Conservation (phyloP, 345 rosid species). For the Pistacia integerrima region DNA sequence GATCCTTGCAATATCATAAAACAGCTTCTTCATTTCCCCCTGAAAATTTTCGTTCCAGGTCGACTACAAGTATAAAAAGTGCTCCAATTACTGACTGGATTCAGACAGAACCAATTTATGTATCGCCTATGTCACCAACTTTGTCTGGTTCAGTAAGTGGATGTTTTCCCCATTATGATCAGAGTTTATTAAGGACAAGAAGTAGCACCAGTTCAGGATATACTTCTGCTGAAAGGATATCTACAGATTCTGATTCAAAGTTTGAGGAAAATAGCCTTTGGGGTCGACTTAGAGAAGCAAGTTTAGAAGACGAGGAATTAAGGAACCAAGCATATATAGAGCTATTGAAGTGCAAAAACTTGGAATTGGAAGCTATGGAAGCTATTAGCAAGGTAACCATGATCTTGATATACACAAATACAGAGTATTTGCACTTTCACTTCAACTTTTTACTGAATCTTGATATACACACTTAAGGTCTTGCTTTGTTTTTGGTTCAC, state of each 20-base stretch:
- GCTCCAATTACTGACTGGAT: constrained; percentile 27
- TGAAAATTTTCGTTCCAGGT: constrained; percentile 22
- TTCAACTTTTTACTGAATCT: too few species aligned
- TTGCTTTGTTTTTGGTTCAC: too few species aligned
- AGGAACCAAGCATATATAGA: constrained; percentile 38
- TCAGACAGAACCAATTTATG: constrained; percentile 29
- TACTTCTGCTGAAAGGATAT: constrained; percentile 33
- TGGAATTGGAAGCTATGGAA: constrained; percentile 53
- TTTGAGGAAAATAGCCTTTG: constrained; percentile 35
- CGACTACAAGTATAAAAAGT: constrained; percentile 23
- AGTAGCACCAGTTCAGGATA: constrained; percentile 28
- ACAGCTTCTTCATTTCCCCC: constrained; percentile 19
- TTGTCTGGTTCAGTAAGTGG: constrained; percentile 23
- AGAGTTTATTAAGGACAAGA: constrained; percentile 29
- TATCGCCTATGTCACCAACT: constrained; percentile 14
- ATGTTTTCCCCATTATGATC: constrained; percentile 16
- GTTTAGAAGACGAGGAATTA: constrained; percentile 35
- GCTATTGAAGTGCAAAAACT: constrained; percentile 28
- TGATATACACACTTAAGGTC: too few species aligned
- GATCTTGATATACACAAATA: constrained; percentile 7
- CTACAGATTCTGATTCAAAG: constrained; percentile 39
- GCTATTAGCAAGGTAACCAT: constrained; percentile 49
- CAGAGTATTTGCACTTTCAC: not conserved
- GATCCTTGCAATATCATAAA: constrained; percentile 27
- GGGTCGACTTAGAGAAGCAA: constrained; percentile 34